Evolutionary conservation across 2,329 filamentous ascomycete species (phyloP), one percentile per base, ranked within the genome.

Genomic region (Talaromyces pinophilus): DNA sequence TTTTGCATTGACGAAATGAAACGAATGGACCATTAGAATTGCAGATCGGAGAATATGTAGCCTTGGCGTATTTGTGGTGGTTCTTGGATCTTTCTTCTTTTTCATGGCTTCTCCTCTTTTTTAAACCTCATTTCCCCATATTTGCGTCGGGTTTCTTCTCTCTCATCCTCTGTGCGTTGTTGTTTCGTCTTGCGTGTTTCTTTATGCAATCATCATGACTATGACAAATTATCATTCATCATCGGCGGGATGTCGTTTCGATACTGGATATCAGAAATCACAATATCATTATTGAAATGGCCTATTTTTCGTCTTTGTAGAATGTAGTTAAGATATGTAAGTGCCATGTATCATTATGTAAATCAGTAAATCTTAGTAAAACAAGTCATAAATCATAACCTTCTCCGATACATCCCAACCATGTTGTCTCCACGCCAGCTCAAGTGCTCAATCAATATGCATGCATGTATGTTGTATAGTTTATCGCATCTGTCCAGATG

Each of bases 211-310:
- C 55, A 59, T 62, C 64, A 62, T 67, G 65, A 60, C 63, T 55
- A 64, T 64, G 62, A 44, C 54, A 57, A 64, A 44, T 63, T 52
- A 63, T 67, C 64, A 59, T 63, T 66, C 64, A 66, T 67, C 65
- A 67, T 67, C 55, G 65, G 65, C 65, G 65, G 60, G 65, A 67
- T 60, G 28, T 67, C 61, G 52, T 67, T 63, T 66, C 52, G 55
- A 59, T 54, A 55, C 44, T 59, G 42, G 54, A 25, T 62, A 65
- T 61, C 48, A 61, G 57, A 59, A 55, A 46, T 28, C 17, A 46
- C 33, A 55, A 35, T 35, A 55, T 55, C 52, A 22, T 54, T 35
- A 19, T 33, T 33, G 30, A 33, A 33, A 7, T 33, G 30, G 5
- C 30, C 30, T 33, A 33, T 33, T 33, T 33, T 1, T 33, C 30